Conservation (phyloP, 306 rosid genomes). For the Hippophae tibetana region DNA sequence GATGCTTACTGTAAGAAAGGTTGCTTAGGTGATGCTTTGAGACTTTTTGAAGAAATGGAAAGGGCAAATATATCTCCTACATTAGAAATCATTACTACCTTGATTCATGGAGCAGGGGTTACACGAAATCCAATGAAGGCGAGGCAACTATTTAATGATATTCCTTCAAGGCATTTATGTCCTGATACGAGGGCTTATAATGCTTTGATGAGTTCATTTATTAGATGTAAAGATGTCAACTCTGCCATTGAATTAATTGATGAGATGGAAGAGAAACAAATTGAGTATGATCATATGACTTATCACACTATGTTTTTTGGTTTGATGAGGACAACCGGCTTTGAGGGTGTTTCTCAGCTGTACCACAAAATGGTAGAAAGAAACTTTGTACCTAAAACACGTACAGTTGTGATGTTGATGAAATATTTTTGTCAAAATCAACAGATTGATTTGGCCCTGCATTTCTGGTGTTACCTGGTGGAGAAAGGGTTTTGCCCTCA, state of each 20-base stretch:
- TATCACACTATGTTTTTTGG: conserved; percentile 63
- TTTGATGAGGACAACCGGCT: conserved; percentile 39
- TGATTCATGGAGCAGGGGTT: conserved; percentile 91
- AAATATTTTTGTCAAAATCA: conserved; percentile 59
- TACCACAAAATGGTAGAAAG: conserved; percentile 52
- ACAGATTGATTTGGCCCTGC: conserved; percentile 52
- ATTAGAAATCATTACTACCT: conserved; percentile 60
- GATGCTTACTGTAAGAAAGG: conserved; percentile 79
- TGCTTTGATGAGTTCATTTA: conserved; percentile 56
- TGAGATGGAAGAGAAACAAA: conserved; percentile 51
- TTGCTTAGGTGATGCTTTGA: conserved; percentile 59
- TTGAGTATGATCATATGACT: conserved; percentile 51
- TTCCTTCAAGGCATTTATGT: conserved; percentile 39
- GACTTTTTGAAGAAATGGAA: conserved; percentile 77
- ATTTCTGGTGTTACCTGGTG: conserved; percentile 57
- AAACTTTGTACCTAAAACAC: conserved; percentile 55
- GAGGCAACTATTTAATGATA: conserved; percentile 49
- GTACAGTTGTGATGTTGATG: conserved; percentile 63
- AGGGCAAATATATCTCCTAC: conserved; percentile 30
- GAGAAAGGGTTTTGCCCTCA: conserved; percentile 83
- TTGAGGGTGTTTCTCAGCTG: conserved; percentile 39
- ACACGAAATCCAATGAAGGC: conserved; percentile 53
- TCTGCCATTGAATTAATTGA: conserved; percentile 56
- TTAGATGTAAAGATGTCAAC: conserved; percentile 47
- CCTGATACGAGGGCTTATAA: conserved; percentile 63